These are phyloP conservation scores for Aureobasidium sp. DNA, from an alignment of 2,329 filamentous ascomycete species.

Conservation along the genomic window DNA sequence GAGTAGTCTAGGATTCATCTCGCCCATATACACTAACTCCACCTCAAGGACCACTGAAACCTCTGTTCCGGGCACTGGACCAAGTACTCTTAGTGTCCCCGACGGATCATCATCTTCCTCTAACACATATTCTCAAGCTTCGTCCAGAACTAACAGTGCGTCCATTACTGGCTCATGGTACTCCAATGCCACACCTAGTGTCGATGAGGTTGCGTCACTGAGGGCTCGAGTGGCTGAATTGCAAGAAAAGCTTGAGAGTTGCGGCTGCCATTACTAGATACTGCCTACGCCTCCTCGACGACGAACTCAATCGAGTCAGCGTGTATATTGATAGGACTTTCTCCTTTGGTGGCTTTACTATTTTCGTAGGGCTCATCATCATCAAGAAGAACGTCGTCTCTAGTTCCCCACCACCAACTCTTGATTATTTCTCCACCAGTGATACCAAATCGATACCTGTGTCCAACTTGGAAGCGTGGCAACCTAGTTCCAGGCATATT, in stretches of 20 bases:
- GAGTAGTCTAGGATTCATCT: too few species aligned
- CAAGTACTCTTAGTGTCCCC: background rate
- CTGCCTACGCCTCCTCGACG: background rate
- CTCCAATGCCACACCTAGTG: background rate
- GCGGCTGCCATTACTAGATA: background rate
- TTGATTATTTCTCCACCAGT: background rate
- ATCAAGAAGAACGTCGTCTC: background rate
- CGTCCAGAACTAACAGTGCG: background rate
- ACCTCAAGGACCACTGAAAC: too few species aligned
- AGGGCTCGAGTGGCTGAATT: background rate
- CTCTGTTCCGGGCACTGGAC: too few species aligned
- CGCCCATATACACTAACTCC: too few species aligned
- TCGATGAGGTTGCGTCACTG: background rate
- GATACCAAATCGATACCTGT: background rate
- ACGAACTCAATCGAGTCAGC: background rate
- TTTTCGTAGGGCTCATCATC: background rate
- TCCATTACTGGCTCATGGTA: background rate
- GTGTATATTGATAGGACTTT: background rate
- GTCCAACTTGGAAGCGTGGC: background rate
- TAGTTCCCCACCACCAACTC: background rate
- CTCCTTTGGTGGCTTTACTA: background rate
- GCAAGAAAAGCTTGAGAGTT: background rate
- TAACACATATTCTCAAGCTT: background rate
- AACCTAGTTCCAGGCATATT: background rate
- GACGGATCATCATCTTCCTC: background rate